Evolutionary conservation across 176 grass and related monocot species (phyloP).

Genomic region (Leersia perrieri): DNA sequence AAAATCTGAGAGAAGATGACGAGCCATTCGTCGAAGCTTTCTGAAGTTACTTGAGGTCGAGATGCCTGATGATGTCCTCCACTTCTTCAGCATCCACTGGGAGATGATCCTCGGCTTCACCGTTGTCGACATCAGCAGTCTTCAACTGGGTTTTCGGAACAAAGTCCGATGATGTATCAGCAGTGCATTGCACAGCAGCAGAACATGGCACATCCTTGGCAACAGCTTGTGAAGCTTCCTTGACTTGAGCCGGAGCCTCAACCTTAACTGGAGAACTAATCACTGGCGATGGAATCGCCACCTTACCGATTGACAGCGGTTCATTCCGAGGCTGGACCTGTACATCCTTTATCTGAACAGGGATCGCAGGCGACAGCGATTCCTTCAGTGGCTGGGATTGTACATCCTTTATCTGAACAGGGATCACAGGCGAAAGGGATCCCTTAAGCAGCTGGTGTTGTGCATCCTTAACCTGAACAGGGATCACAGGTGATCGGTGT

Average conservation of each 20-base stretch:
- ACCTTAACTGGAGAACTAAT: slow-evolving; percentile 26
- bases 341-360: slow-evolving; percentile 55
- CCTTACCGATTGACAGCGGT: slow-evolving; percentile 6
- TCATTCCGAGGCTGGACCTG: slow-evolving; percentile 6
- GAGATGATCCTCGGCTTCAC: neutral
- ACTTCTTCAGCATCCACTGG: slow-evolving; percentile 23
- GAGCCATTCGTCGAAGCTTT: neutral
- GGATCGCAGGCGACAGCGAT: slow-evolving; percentile 21
- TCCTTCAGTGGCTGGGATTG: slow-evolving; percentile 11
- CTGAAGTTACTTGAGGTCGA: slow-evolving; percentile 45
- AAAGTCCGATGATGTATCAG: neutral
- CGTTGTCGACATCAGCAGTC: neutral
- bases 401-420: slow-evolving; percentile 70
- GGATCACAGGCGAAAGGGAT: slow-evolving; percentile 26
- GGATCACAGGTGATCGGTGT: slow-evolving; percentile 23
- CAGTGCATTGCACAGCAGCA: slow-evolving; percentile 3
- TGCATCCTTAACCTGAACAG: slow-evolving; percentile 72
- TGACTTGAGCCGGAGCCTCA: slow-evolving; percentile 39
- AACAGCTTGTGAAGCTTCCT: slow-evolving; percentile 33
- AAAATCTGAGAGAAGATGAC: slow-evolving; percentile 36
- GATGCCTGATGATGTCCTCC: slow-evolving; percentile 45
- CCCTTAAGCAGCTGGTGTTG: slow-evolving; percentile 29
- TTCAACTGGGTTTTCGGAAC: neutral
- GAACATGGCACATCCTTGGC: neutral
- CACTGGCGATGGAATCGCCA: neutral